Conservation (phyloP, 805 yeast species). For the Yamadazyma laniorum region DNA sequence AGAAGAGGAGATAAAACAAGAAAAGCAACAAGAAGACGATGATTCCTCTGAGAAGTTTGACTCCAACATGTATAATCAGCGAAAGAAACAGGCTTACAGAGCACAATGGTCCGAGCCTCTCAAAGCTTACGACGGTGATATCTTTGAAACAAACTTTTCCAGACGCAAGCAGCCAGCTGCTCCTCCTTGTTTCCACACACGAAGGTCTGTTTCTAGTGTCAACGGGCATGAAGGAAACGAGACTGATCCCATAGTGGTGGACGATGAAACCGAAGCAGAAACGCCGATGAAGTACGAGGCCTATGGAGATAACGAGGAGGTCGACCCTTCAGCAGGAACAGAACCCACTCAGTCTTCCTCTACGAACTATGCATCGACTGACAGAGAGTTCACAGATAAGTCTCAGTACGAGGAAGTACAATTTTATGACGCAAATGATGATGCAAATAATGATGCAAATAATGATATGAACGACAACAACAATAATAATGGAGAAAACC, state of each 20-base stretch:
- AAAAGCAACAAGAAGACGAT: conserved; percentile 3
- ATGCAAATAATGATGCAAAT: background rate
- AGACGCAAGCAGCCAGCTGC: background rate
- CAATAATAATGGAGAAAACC: background rate
- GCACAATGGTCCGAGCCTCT: conserved; percentile 20
- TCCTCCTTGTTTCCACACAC: background rate
- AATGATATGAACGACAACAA: background rate
- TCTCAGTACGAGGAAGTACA: too few species aligned
- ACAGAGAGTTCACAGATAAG: too few species aligned
- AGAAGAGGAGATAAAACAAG: conserved; percentile 10
- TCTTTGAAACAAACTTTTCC: conserved; percentile 10
- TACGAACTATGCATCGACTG: background rate
- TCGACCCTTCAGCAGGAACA: background rate
- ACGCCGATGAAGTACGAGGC: background rate
- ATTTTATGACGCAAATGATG: background rate
- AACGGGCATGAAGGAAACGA: conserved; percentile 2
- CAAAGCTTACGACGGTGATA: conserved; percentile 15
- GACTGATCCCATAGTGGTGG: conserved; percentile 9
- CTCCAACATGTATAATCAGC: conserved; percentile 11
- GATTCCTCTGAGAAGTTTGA: conserved; percentile 2
- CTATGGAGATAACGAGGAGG: background rate
- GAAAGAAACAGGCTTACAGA: conserved; percentile 18
- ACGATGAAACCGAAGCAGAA: conserved; percentile 2
- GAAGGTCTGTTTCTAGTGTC: too few species aligned
- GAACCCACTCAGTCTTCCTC: background rate